Evolutionary conservation across 495 filamentous ascomycete genomes (phyloP).

Genomic region (Aspergillus ostianus): DNA sequence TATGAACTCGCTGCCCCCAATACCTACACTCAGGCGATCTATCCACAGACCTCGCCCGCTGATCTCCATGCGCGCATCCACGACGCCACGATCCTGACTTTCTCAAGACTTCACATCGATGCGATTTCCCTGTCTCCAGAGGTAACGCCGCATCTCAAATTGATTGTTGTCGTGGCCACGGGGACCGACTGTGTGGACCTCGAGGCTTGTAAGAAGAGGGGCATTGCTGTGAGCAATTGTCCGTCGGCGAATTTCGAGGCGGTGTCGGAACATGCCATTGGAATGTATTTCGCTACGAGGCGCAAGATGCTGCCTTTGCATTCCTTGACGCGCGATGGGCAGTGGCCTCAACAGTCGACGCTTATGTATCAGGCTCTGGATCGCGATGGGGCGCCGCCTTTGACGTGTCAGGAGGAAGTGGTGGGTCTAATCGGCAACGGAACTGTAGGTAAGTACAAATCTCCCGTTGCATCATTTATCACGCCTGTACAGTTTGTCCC

Average conservation of each 20-base stretch:
- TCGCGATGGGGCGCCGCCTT: slow-evolving; percentile 20
- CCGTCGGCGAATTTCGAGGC: slow-evolving; percentile 49
- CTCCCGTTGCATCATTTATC: background rate
- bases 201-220: slow-evolving; percentile 44
- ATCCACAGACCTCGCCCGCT: slow-evolving; percentile 17
- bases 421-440: slow-evolving; percentile 36
- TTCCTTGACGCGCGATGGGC: slow-evolving; percentile 30
- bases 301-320: slow-evolving; percentile 46
- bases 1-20: slow-evolving; percentile 20
- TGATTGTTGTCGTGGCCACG: slow-evolving; percentile 51
- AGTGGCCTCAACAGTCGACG: slow-evolving; percentile 20
- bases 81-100: slow-evolving; percentile 51
- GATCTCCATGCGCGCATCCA: slow-evolving; percentile 42
- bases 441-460: slow-evolving; percentile 23
- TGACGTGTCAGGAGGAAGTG: slow-evolving; percentile 32
- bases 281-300: slow-evolving; percentile 52
- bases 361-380: slow-evolving; percentile 24
- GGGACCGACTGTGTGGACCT: slow-evolving; percentile 56
- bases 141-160: slow-evolving; percentile 37
- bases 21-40: slow-evolving; percentile 21
- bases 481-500: background rate
- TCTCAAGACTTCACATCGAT: slow-evolving; percentile 38
- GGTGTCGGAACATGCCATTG: slow-evolving; percentile 55
- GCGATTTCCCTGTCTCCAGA: slow-evolving; percentile 36
- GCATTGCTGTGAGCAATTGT: slow-evolving; percentile 48